Base-by-base conservation (phyloP, 2,329 filamentous ascomycete species). In the Xylariaceae sp. region DNA sequence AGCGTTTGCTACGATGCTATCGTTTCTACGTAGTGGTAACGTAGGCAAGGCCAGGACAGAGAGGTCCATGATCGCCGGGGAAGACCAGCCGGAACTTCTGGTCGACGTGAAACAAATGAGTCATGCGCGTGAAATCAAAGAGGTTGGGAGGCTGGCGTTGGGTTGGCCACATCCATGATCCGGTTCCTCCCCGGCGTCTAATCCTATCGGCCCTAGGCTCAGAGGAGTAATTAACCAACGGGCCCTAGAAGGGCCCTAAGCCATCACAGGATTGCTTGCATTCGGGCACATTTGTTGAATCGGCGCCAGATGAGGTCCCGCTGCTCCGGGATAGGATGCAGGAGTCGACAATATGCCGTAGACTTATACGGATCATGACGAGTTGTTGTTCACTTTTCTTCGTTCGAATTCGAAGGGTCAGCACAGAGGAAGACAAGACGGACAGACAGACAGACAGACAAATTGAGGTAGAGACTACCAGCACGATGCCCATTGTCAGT, bases 91-190 rank as follows among this genome's bases (percentile, higher is more conserved):
- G 60, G 58, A 49, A 52, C 37, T 42, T 50, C 34, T 47, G 49
- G 51, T 23, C 63, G 62, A 58, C 47, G 64, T 62, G 65, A 67
- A 63, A 65, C 59, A 60, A 60, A 62, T 70, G 68, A 69, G 66
- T 70, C 68, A 71, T 63, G 63, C 58, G 51, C 56, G 55, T 56
- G 18, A 66, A 68, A 65, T 68, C 37, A 65, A 30, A 60, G 66
- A 59, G 66, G 64, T 49, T 67, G 61, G 67, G 64, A 50, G 45
- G 35, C 39, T 51, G 23, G 51, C 9, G 61, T 66, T 63, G 45
- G 45, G 35, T 34, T 51, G 23, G 51, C 9, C 37, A 53, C 37
- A 47, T 5, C 47, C 42, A 45, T 11, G 23, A 7, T 18, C 17
- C 47, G 30, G 53, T 30, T 39, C 56, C 53, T 59, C 53, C 56